Percentiles rank a stretch among this genome's conserved stretches.
phyloP scores from a whole-genome alignment of 352 stramenopile species.

The Phytopythium mirpurense region DNA sequence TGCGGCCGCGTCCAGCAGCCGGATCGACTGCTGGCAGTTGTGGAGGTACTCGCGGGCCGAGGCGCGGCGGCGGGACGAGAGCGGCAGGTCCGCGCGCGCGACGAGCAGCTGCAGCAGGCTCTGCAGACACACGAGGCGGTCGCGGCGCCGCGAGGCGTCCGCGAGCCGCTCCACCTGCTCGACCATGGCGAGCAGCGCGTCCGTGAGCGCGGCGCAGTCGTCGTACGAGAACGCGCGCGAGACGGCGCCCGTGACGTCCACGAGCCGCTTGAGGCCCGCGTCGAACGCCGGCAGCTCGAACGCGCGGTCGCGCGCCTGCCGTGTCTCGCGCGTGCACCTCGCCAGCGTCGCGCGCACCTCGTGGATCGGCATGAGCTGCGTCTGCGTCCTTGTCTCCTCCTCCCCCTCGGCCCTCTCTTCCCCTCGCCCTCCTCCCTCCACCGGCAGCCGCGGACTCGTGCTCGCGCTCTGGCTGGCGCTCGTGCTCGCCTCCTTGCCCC shows the following conservation, averaged over 20 bases:
- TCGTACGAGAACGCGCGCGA: constrained; percentile 26
- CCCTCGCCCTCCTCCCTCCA: too few relatives aligned
- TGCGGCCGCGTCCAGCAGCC: too few relatives aligned
- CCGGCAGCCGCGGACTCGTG: constrained; percentile 15
- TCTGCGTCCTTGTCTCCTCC: too few relatives aligned
- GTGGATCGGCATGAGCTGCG: background rate
- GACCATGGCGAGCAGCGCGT: constrained; percentile 34
- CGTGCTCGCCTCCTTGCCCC: constrained; percentile 10
- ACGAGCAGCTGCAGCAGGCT: constrained; percentile 33
- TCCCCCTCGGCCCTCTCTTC: too few relatives aligned
- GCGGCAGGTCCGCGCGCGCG: constrained; percentile 16
- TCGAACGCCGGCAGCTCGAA: constrained; percentile 38
- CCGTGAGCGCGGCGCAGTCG: constrained; percentile 25
- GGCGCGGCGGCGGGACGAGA: constrained; percentile 19
- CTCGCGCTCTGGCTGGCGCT: constrained; percentile 20
- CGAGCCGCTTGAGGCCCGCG: constrained; percentile 34
- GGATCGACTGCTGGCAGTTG: constrained; percentile 38
- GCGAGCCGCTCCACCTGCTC: constrained; percentile 39
- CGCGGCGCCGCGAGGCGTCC: constrained; percentile 23
- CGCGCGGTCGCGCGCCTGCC: constrained; percentile 16
- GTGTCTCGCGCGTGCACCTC: constrained; percentile 22
- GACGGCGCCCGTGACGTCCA: constrained; percentile 41
- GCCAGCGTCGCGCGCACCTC: constrained; percentile 14
- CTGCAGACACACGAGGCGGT: constrained; percentile 47
- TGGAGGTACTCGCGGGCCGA: constrained; percentile 37